phyloP scores from a whole-genome alignment of 345 rosid species.

The Syzygium aromaticum region DNA sequence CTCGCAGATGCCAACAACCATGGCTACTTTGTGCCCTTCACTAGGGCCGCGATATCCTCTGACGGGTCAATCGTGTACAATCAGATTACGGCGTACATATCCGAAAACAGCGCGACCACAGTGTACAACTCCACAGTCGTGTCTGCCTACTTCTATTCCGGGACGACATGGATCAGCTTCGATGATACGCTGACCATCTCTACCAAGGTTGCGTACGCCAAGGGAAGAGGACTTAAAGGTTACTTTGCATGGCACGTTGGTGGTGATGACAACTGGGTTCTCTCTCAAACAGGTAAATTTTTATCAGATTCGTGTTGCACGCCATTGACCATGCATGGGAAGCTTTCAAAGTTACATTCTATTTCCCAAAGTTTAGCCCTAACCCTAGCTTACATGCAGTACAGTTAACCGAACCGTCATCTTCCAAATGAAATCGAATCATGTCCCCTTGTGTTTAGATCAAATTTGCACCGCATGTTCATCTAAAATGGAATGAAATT shows the following conservation, averaged over 20 bases:
- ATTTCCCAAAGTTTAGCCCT: neutral
- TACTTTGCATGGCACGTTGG: conserved; percentile 73
- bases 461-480: neutral
- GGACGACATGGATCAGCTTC: conserved; percentile 52
- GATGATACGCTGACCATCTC: conserved; percentile 40
- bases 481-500: neutral
- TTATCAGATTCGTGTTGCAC: neutral
- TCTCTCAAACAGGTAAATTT: conserved; percentile 8
- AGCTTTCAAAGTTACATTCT: neutral
- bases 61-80: conserved; percentile 23
- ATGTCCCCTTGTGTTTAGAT: neutral
- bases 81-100: conserved; percentile 24
- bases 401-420: neutral
- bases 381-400: neutral
- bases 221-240: conserved; percentile 45
- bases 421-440: neutral
- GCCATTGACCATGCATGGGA: neutral
- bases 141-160: conserved; percentile 39
- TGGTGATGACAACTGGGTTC: conserved; percentile 37
- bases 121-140: conserved; percentile 36
- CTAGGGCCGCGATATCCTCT: conserved; percentile 16
- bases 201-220: conserved; percentile 39
- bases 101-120: conserved; percentile 18
- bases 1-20: conserved; percentile 38
- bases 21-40: conserved; percentile 44